Evolutionary conservation across 768 basidiomycete genomes (phyloP).

Genomic region (Crassisporium funariophilum): DNA sequence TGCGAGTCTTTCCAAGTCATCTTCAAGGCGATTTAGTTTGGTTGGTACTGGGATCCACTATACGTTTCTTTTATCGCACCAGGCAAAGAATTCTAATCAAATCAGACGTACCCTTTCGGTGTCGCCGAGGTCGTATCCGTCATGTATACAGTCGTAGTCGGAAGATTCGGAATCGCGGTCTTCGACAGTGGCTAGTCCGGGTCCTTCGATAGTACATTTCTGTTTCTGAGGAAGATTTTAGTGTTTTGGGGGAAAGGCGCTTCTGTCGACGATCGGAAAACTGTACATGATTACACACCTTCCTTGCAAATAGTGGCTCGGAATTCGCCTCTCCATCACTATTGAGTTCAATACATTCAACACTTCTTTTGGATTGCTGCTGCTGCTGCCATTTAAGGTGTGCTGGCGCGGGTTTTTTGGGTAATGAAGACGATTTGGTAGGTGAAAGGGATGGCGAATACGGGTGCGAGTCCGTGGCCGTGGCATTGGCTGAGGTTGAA

Average conservation of each 20-base stretch:
- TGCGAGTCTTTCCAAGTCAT: background rate
- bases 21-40: background rate
- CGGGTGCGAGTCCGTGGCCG: too few relatives aligned
- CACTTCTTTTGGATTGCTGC: background rate
- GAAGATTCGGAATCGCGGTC: background rate
- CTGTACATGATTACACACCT: conserved; percentile 1
- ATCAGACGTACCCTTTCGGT: background rate
- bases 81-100: background rate
- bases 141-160: background rate
- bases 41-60: background rate
- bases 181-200: background rate
- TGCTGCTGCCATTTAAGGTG: background rate
- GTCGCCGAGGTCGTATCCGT: background rate
- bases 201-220: background rate
- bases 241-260: too few relatives aligned
- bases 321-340: conserved; percentile 15
- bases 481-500: too few relatives aligned
- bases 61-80: background rate
- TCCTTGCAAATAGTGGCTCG: conserved; percentile 5
- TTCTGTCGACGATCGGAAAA: background rate
- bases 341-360: conserved; percentile 13
- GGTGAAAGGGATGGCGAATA: too few relatives aligned
- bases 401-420: too few relatives aligned
- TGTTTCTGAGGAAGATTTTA: too few relatives aligned
- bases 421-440: background rate